Evolutionary conservation across 306 rosid species (phyloP), one percentile per base, ranked within the genome.

Genomic region (Medicago lupulina): DNA sequence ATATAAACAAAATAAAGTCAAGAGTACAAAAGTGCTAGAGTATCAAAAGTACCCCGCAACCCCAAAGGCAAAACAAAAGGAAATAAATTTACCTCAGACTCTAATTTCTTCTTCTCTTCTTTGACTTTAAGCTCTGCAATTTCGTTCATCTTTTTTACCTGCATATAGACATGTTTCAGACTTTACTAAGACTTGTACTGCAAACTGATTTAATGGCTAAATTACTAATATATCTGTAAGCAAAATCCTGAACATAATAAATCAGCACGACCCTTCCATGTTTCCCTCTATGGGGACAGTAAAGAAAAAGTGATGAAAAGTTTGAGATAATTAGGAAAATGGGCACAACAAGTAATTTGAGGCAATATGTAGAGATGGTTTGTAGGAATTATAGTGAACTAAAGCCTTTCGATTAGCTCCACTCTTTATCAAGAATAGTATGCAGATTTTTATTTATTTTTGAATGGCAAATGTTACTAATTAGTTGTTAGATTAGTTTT

Each of bases 81-180:
- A 28, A 28, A 28, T 28, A 71, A 49, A 28, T 73, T 57, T 73
- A 95, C 98, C 93, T 92, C 97, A 11, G 89, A 81, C 84, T 88
- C 97, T 31, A 92, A 76, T 79, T 73, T 95, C 82, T 76, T 90
- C 76, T 87, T 87, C 90, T 92, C 98, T 76, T 95, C 98, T 85
- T 86, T 92, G 57, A 88, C 93, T 79, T 95, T 95, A 43, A 87
- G 82, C 84, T 84, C 89, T 2, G 91, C 97, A 83, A 92, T 88
- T 82, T 89, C 89, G 79, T 88, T 87, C 98, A 95, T 92, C 82
- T 90, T 91, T 79, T 86, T 88, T 54, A 90, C 92, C 97, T 92
- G 73, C 80, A 81, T 83, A 83, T 57, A 70, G 67, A 86, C 75
- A 81, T 7, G 59, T 63, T 51, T 62, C 59, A 21, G 70, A 46